A percentile compares a stretch with the other conserved stretches of the same genome.
Conservation (phyloP, 768 basidiomycete species). For the Ramaria sp. region DNA sequence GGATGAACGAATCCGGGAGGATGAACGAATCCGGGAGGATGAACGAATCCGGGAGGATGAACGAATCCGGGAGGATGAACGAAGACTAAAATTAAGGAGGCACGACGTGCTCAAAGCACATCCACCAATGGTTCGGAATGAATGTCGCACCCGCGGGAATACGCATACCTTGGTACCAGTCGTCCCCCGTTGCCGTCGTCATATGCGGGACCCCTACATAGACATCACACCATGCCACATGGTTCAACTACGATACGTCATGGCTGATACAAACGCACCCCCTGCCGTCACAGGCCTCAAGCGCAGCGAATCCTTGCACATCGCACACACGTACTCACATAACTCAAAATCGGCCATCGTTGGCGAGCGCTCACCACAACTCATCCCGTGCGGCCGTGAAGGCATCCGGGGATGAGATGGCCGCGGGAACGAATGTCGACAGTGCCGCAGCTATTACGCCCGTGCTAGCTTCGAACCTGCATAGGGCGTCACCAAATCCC, state of each 20-base stretch:
- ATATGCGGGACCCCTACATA: background rate
- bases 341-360: background rate
- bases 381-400: background rate
- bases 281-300: background rate
- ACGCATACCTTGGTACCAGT: background rate
- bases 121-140: background rate
- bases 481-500: too few relatives aligned
- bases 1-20: too few relatives aligned
- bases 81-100: too few relatives aligned
- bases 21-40: too few relatives aligned
- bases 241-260: background rate
- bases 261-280: background rate
- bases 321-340: background rate
- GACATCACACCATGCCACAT: background rate
- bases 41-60: too few relatives aligned
- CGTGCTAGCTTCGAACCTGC: background rate
- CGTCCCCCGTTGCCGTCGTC: background rate
- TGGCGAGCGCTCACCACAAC: background rate
- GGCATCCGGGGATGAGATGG: background rate
- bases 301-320: background rate
- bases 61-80: too few relatives aligned
- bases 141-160: background rate
- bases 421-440: background rate
- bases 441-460: background rate
- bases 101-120: background rate